Evolutionary conservation across 805 yeast genomes (phyloP), one percentile per base, ranked within the genome.

Genomic region (Ogataea paradorogensis): DNA sequence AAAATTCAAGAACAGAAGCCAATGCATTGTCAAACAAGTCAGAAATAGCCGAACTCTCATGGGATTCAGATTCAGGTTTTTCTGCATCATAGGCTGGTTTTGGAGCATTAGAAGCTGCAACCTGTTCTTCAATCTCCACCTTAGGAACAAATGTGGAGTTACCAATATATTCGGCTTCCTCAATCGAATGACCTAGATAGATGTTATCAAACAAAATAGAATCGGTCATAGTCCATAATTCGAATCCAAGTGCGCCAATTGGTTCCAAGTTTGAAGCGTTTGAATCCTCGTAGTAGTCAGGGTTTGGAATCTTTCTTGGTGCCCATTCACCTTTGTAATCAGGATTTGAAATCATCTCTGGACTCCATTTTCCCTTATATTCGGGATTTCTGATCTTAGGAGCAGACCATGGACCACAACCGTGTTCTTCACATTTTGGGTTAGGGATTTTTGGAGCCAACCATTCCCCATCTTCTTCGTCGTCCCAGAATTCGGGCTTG

Each of bases 401-500:
- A 6, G 86, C 74, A 34, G 61, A 62, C 95, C 95, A 90, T 46
- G 70, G 65, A 30, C 96, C 96, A 63, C 97, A 89, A 5, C 95
- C 95, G 38, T 70, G 73, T 10, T 56, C 52, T 22, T 65, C 69
- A 63, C 97, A 89, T 42, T 67, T 77, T 9, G 96, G 96, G 59
- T 89, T 89, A 31, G 66, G 67, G 33, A 88, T 69, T 33, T 69
- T 61, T 18, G 91, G 89, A 2, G 89, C 82, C 30, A 67, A 53
- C 95, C 95, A 90, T 53, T 73, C 81, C 5, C 96, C 96, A 58
- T 88, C 95, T 58, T 84, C 90, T 50, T 82, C 90, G 29, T 86
- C 95, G 56, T 85, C 85, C 96, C 96, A 89, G 55, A 74, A 82
- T 31, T 69, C 82, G 14, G 96, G 96, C 52, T 71, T 75, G 23